A percentile compares a stretch with the other conserved stretches of the same genome.
These are phyloP conservation scores for Neofusicoccum cordaticola DNA, from an alignment of 2,329 filamentous ascomycete genomes.

Conservation along the genomic window DNA sequence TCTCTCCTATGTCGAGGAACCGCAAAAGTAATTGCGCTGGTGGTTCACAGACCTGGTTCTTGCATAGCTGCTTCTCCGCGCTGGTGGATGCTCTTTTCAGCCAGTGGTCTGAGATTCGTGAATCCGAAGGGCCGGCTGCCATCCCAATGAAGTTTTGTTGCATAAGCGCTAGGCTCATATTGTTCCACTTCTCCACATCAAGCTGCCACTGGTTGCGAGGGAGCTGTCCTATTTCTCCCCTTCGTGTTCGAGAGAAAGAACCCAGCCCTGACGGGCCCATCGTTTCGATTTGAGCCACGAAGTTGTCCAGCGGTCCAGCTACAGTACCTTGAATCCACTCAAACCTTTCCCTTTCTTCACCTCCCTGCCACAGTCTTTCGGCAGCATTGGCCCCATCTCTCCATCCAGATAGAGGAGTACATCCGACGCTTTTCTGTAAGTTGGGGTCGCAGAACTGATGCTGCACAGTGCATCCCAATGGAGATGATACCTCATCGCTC, in stretches of 20 bases:
- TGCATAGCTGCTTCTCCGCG: background rate
- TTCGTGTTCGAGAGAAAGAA: background rate
- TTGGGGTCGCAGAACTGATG: slow-evolving; percentile 18
- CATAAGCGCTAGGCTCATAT: slow-evolving; percentile 16
- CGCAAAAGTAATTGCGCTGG: background rate
- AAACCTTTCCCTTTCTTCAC: background rate
- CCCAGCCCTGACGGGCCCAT: background rate
- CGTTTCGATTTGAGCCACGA: background rate
- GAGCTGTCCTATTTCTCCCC: slow-evolving; percentile 3
- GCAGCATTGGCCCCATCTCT: background rate
- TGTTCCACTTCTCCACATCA: slow-evolving; percentile 20
- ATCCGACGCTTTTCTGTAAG: background rate
- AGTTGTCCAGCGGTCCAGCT: background rate
- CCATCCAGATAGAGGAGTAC: background rate
- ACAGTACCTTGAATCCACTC: no score
- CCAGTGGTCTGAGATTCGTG: background rate
- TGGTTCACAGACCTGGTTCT: background rate
- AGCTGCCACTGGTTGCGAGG: slow-evolving; percentile 19
- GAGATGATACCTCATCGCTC: slow-evolving; percentile 2
- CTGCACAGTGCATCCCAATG: slow-evolving; percentile 14
- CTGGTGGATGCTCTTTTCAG: background rate
- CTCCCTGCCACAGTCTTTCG: background rate
- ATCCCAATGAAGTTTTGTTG: slow-evolving; percentile 16
- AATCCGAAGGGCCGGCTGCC: slow-evolving; percentile 5
- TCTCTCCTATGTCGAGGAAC: background rate